Evolutionary conservation across 495 filamentous ascomycete genomes (phyloP), one percentile per base, ranked within the genome.

Genomic region (Xylaria scruposa): DNA sequence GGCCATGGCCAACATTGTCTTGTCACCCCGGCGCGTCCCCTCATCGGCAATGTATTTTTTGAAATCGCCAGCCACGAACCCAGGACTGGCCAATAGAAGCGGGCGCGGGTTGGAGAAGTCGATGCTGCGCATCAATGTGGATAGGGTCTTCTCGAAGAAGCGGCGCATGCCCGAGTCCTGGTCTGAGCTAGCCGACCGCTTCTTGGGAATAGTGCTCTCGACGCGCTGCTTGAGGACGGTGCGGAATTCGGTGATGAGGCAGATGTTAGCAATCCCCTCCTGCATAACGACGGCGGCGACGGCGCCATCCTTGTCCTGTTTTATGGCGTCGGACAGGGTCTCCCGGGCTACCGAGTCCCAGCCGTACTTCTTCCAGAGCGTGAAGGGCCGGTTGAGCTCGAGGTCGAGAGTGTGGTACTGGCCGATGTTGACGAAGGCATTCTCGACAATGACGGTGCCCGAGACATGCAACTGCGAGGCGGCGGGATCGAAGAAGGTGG

Each of bases 231-330:
- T 91, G 71, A 97, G 79, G 72, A 98, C 86, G 3, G 95, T 98
- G 72, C 94, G 94, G 77, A 93, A 91, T 69, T 97, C 94, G 13
- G 94, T 97, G 72, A 99, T 93, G 24, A 97, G 87, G 80, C 94
- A 97, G 67, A 99, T 92, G 84, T 97, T 95, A 63, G 97, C 95
- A 46, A 97, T 73, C 0, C 95, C 96, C 74, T 98, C 95, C 71
- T 97, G 93, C 93, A 98, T 97, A 6, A 98, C 90, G 1, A 98
- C 91, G 2, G 95, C 96, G 53, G 93, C 90, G 26, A 96, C 88
- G 73, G 94, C 91, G 0, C 93, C 93, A 21, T 91, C 89, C 44
- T 93, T 91, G 38, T 91, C 87, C 73, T 91, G 88, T 76, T 92
- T 90, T 3, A 93, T 84, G 1, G 94, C 92, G 78, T 97, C 94